Conservation (phyloP, 192 early-diverging fungal species). For the Coemansia sp. region DNA sequence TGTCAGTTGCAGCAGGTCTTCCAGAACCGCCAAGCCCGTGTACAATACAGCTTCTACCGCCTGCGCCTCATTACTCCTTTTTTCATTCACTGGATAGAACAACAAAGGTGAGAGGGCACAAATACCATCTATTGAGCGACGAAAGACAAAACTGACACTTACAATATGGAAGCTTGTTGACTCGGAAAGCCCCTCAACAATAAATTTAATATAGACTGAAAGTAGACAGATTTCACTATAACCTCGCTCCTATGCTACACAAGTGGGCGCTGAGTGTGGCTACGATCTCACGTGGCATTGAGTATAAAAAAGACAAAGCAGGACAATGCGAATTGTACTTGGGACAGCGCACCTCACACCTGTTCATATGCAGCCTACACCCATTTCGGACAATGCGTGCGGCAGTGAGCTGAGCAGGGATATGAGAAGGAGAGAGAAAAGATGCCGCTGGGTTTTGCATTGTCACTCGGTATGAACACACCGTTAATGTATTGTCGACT, state of each 20-base stretch:
- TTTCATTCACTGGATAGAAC: neutral
- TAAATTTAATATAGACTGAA: neutral
- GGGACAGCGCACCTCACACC: neutral
- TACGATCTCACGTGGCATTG: neutral
- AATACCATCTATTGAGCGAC: neutral
- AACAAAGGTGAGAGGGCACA: neutral
- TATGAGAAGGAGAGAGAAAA: neutral
- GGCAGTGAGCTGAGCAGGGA: neutral
- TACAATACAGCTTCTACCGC: neutral
- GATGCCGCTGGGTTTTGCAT: neutral
- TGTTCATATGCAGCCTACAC: neutral
- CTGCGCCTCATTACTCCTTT: conserved; percentile 2
- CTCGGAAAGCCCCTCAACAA: neutral
- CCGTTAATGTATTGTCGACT: neutral
- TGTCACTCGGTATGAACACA: neutral
- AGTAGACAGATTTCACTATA: neutral
- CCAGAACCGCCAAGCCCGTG: conserved; percentile 1
- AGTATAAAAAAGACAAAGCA: neutral
- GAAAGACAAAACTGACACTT: neutral
- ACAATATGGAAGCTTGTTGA: neutral
- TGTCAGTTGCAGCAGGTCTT: neutral
- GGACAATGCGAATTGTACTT: neutral
- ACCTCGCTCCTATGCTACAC: neutral
- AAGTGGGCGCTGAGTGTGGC: neutral
- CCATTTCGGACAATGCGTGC: neutral